Base-by-base conservation (phyloP, 2,329 filamentous ascomycete species). In the Paradendryphiella salina region DNA sequence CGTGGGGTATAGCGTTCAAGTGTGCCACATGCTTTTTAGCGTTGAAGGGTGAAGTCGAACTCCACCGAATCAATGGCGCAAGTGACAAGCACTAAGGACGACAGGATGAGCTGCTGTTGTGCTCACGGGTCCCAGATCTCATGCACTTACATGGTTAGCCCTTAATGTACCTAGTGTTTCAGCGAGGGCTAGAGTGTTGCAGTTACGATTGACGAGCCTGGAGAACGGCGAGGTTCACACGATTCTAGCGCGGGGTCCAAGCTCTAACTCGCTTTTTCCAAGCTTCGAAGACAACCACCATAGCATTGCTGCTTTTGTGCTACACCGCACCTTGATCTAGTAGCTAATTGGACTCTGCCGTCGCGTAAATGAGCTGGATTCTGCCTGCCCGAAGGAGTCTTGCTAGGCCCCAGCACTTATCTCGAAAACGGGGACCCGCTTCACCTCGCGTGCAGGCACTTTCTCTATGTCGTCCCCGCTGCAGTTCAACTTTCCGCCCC, bases 281-380 rank as follows among this genome's bases (percentile, higher is more conserved):
- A 59, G 50, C 53, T 50, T 59, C 46, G 40, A 41, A 50, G 40
- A 59, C 53, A 42, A 53, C 54, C 23, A 31, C 43, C 20, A 54
- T 50, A 49, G 50, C 50, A 38, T 35, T 55, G 46, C 50, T 52
- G 51, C 50, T 47, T 23, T 52, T 41, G 51, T 53, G 52, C 50
- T 57, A 48, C 52, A 55, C 50, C 37, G 46, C 38, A 56, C 57
- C 48, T 49, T 53, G 46, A 8, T 54, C 50, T 52, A 52, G 51
- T 61, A 54, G 60, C 52, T 52, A 51, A 46, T 45, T 54, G 42
- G 43, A 46, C 46, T 45, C 45, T 52, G 57, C 50, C 56, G 44
- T 50, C 57, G 60, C 56, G 59, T 61, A 65, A 58, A 72, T 72
- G 70, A 63, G 52, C 55, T 54, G 62, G 59, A 56, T 59, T 52